These are phyloP conservation scores for Rossbeevera mucosa DNA, from an alignment of 768 basidiomycete genomes.

Conservation along the genomic window DNA sequence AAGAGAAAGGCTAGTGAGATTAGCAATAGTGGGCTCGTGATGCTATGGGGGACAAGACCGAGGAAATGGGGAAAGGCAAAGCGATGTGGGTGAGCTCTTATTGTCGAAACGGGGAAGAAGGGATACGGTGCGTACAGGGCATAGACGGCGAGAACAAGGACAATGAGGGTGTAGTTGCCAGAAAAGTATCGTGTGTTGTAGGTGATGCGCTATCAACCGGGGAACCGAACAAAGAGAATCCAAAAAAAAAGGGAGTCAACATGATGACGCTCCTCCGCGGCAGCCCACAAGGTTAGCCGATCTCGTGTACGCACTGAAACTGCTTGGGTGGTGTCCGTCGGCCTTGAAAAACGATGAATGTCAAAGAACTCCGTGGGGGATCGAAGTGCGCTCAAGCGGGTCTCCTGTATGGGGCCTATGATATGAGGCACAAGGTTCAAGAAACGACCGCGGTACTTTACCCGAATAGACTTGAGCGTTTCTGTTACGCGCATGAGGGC, in stretches of 20 bases:
- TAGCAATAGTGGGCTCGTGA: constrained; percentile 80
- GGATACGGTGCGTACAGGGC: constrained; percentile 55
- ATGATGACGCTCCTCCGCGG: neutral
- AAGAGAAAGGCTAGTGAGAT: constrained; percentile 84
- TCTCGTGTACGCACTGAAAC: constrained; percentile 51
- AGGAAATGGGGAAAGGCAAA: neutral
- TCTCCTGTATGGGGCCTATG: constrained; percentile 62
- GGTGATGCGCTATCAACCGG: constrained; percentile 66
- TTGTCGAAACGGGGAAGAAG: neutral
- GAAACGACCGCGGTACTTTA: constrained; percentile 33
- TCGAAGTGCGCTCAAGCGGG: constrained; percentile 70
- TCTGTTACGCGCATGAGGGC: constrained; percentile 60
- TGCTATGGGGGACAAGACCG: constrained; percentile 35
- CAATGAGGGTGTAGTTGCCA: constrained; percentile 83
- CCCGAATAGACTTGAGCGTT: constrained; percentile 64
- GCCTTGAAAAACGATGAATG: constrained; percentile 75
- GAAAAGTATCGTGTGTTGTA: constrained; percentile 93
- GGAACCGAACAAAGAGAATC: neutral
- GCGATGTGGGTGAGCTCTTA: neutral
- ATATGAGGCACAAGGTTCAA: neutral
- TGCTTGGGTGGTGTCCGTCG: constrained; percentile 75
- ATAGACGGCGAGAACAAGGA: constrained; percentile 77
- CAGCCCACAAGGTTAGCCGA: neutral
- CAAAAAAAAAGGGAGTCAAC: neutral
- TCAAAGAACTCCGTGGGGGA: constrained; percentile 80